Percentiles rank a stretch among this genome's conserved stretches.
Evolutionary conservation across 805 yeast genomes (phyloP).

Genomic region (Ogataea methanolica): DNA sequence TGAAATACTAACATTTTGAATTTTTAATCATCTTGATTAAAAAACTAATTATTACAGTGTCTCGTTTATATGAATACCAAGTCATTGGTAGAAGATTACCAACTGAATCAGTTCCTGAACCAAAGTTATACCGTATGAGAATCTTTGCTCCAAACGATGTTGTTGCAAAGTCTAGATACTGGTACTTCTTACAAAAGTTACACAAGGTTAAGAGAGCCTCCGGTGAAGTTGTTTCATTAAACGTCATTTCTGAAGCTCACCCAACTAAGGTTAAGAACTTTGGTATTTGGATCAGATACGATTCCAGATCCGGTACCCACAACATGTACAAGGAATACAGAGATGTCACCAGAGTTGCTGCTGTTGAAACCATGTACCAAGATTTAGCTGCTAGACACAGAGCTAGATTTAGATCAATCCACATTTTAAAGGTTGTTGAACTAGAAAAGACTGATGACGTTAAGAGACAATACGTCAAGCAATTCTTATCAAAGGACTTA

Average conservation of each 20-base stretch:
- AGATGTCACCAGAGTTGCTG: conserved; percentile 98
- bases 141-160: conserved; percentile 98
- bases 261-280: conserved; percentile 99
- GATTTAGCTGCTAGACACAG: conserved; percentile 99
- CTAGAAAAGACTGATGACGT: conserved; percentile 96
- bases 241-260: conserved; percentile 86
- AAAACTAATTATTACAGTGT: conserved; percentile 44
- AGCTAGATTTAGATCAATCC: conserved; percentile 99
- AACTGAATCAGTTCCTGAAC: conserved; percentile 97
- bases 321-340: conserved; percentile 99
- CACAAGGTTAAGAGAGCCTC: conserved; percentile 99
- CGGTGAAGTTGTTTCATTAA: conserved; percentile 96
- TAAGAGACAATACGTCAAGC: conserved; percentile 98
- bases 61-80: conserved; percentile 98
- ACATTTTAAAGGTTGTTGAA: conserved; percentile 99
- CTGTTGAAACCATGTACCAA: conserved; percentile 97
- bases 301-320: conserved; percentile 99
- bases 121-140: conserved; percentile 99
- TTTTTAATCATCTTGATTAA: not conserved
- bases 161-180: conserved; percentile 99
- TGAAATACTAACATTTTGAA: not conserved
- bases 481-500: conserved; percentile 90
- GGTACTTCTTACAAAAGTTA: conserved; percentile 99
- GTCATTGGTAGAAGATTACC: conserved; percentile 99
- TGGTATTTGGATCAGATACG: conserved; percentile 99